Evolutionary conservation across 805 yeast species (phyloP).

Genomic region (Pichia nakasei): DNA sequence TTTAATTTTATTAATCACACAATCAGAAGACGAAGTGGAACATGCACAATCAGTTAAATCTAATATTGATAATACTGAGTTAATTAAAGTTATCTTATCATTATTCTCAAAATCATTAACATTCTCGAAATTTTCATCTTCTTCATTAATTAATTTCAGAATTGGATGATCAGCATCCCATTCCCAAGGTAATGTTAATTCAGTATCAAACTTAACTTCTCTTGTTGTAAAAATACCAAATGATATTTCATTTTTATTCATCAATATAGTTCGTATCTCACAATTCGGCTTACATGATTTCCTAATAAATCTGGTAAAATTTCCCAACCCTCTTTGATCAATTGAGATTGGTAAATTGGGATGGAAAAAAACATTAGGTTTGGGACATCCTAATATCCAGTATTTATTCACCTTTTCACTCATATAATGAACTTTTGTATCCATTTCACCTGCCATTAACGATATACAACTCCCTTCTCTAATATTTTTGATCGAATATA

Average conservation of each 20-base stretch:
- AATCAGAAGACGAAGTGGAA: conserved; percentile 44
- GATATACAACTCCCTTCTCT: conserved; percentile 42
- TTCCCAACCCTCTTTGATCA: conserved; percentile 77
- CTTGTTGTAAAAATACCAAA: conserved; percentile 50
- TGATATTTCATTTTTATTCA: conserved; percentile 31
- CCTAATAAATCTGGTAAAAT: conserved; percentile 64
- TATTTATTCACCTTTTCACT: conserved; percentile 69
- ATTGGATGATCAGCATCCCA: conserved; percentile 84
- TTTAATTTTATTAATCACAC: conserved; percentile 51
- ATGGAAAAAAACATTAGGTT: conserved; percentile 49
- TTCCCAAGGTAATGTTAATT: conserved; percentile 75
- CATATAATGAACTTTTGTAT: conserved; percentile 54
- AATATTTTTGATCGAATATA: conserved; percentile 37
- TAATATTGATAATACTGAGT: conserved; percentile 53
- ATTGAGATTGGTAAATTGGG: conserved; percentile 55
- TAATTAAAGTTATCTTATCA: conserved; percentile 47
- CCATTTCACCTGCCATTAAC: conserved; percentile 69
- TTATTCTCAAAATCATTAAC: conserved; percentile 48
- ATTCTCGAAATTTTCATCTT: conserved; percentile 25
- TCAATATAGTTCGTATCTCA: conserved; percentile 42
- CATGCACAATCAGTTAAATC: conserved; percentile 52
- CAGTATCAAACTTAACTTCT: conserved; percentile 56
- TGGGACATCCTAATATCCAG: conserved; percentile 59
- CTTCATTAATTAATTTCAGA: conserved; percentile 32
- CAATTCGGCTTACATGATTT: conserved; percentile 74